A percentile compares a stretch with the other conserved stretches of the same genome.
Evolutionary conservation across 1,284 basidiomycete species (phyloP).

Genomic region (Wallemia hederae): DNA sequence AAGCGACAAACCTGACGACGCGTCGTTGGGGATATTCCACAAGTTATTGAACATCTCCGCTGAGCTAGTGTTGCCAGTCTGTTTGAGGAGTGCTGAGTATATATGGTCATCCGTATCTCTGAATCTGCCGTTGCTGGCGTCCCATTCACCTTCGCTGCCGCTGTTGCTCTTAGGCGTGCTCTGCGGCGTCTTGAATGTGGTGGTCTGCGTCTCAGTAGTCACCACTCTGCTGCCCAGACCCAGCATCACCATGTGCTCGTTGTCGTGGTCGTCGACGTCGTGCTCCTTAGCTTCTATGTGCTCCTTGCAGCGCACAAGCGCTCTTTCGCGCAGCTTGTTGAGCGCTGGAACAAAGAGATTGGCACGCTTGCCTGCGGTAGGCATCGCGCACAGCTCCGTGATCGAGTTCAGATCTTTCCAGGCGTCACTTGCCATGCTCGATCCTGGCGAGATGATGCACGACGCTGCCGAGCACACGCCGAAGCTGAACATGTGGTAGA

Average conservation of each 20-base stretch:
- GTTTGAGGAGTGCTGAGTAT: background rate
- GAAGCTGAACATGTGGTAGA: constrained; percentile 11
- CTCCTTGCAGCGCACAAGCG: background rate
- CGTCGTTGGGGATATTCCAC: background rate
- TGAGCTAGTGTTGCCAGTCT: background rate
- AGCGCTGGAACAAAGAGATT: background rate
- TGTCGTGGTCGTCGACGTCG: background rate
- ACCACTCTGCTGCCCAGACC: background rate
- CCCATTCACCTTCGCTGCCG: too few relatives aligned
- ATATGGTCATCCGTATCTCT: background rate
- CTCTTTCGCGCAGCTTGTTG: background rate
- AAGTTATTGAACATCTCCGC: background rate
- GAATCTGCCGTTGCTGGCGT: too few relatives aligned
- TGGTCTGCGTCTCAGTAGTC: background rate
- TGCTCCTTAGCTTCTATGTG: background rate
- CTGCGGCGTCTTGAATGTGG: too few relatives aligned
- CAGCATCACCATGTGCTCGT: background rate
- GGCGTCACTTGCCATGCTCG: constrained; percentile 8
- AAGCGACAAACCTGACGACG: background rate
- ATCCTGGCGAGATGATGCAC: constrained; percentile 9
- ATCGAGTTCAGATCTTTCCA: constrained; percentile 7
- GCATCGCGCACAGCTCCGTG: background rate
- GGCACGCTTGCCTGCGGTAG: background rate
- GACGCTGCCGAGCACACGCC: constrained; percentile 11
- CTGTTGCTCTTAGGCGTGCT: too few relatives aligned